A percentile compares a stretch with the other conserved stretches of the same genome.
Conservation (phyloP, 495 filamentous ascomycete genomes). For the Pseudomonodictys pantanalensis region DNA sequence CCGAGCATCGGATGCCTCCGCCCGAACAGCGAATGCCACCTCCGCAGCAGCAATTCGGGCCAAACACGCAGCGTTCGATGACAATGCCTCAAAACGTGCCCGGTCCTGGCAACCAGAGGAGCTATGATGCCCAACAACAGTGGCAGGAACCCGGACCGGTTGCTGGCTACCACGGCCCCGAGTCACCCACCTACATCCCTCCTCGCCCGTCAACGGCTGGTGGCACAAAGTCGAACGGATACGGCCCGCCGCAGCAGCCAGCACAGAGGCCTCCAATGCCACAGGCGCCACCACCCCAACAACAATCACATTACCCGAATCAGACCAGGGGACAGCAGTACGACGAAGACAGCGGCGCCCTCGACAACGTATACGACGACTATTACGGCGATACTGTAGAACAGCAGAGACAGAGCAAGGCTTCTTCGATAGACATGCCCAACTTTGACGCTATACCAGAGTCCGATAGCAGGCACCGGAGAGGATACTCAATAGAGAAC, state of each 20-base stretch:
- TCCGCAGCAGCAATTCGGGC: constrained; percentile 21
- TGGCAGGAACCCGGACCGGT: constrained; percentile 39
- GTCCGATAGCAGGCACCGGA: constrained; percentile 34
- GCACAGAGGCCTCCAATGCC: constrained; percentile 39
- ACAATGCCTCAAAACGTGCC: constrained; percentile 30
- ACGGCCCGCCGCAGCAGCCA: constrained; percentile 10
- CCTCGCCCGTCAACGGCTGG: constrained; percentile 52
- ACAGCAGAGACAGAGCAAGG: constrained; percentile 15
- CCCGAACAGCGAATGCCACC: constrained; percentile 13
- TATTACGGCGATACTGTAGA: constrained; percentile 47
- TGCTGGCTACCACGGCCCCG: constrained; percentile 38
- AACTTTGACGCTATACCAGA: constrained; percentile 68
- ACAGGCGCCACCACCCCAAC: constrained; percentile 13
- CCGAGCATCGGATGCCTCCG: constrained; percentile 15
- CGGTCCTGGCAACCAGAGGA: neutral
- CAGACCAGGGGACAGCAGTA: constrained; percentile 15
- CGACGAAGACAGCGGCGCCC: constrained; percentile 17
- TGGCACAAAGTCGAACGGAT: constrained; percentile 36
- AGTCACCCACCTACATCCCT: constrained; percentile 39
- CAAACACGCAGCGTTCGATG: constrained; percentile 27
- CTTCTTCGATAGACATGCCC: constrained; percentile 56
- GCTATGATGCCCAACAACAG: constrained; percentile 12
- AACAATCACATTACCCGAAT: constrained; percentile 15
- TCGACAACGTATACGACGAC: constrained; percentile 53
- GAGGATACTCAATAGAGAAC: constrained; percentile 47